Evolutionary conservation across 2,329 filamentous ascomycete genomes (phyloP), one percentile per base, ranked within the genome.

Genomic region (Neoscytalidium dimidiatum): DNA sequence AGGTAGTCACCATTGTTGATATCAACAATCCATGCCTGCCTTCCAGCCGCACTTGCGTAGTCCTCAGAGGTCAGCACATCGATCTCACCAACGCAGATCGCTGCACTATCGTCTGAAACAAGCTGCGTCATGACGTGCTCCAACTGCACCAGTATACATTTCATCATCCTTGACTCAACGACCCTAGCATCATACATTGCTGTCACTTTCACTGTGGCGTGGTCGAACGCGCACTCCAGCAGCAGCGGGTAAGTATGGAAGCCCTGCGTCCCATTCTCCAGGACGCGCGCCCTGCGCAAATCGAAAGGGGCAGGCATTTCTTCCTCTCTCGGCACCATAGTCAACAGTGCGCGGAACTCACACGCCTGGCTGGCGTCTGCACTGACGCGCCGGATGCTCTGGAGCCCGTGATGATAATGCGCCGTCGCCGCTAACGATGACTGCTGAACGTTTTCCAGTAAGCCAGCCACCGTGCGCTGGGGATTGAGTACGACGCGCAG

Each of bases 111-210:
- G n/a, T n/a, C n/a, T n/a, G n/a, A n/a, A 3, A 38, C 82, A 9
- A 90, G 78, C 23, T 82, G 75, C 49, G 81, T 79, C 0, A 82
- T 79, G 19, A 85, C 80, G 4, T 79, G 77, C 38, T 82, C 82
- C 26, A 90, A 79, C 62, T 86, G 82, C 1, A 77, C 72, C 21
- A 88, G 76, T 3, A 84, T 84, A 33, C 80, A 78, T 69, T 87
- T 77, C 76, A 88, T 85, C 19, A 83, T 80, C 28, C 77, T 74
- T 29, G 77, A 79, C 19, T 78, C 78, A n/a, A 90, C 82, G 0
- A 84, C 82, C 19, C 84, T 83, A 21, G 86, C 86, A 70, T 90
- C 87, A 69, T 89, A 89, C 69, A 87, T 88, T 0, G 87, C 86
- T 78, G 86, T 88, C 64, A 88, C 79, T 13, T 83, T 74, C 71